Evolutionary conservation across 768 basidiomycete genomes (phyloP).

Genomic region (Russula brevipes): DNA sequence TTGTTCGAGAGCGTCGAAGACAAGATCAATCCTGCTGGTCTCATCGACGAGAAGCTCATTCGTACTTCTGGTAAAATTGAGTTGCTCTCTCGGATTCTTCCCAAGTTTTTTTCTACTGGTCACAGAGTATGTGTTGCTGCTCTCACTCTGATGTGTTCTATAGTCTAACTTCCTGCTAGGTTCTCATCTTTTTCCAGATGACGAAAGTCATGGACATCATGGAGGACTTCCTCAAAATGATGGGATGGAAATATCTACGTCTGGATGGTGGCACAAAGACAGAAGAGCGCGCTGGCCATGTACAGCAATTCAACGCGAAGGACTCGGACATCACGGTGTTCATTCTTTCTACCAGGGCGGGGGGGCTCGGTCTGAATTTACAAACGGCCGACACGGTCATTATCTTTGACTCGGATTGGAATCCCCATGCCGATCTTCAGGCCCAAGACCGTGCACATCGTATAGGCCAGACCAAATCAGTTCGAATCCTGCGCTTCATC

Average conservation of each 20-base stretch:
- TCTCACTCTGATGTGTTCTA: constrained; percentile 5
- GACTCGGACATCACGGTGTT: constrained; percentile 86
- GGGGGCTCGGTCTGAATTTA: constrained; percentile 88
- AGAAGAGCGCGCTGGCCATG: constrained; percentile 85
- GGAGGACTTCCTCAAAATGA: constrained; percentile 89
- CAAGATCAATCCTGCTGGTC: constrained; percentile 77
- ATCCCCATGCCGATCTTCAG: constrained; percentile 98
- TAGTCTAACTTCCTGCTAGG: constrained; percentile 39
- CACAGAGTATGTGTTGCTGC: constrained; percentile 60
- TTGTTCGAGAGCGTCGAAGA: constrained; percentile 94
- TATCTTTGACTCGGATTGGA: constrained; percentile 86
- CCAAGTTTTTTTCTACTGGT: constrained; percentile 88
- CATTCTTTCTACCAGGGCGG: constrained; percentile 90
- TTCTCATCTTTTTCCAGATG: constrained; percentile 99
- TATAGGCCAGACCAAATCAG: constrained; percentile 98
- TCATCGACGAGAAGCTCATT: constrained; percentile 80
- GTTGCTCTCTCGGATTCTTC: constrained; percentile 81
- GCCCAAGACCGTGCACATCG: constrained; percentile 99
- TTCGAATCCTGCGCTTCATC: constrained; percentile 93
- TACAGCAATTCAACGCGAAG: constrained; percentile 84
- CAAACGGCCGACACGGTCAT: constrained; percentile 91
- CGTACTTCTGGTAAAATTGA: constrained; percentile 93
- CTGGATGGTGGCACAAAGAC: constrained; percentile 97
- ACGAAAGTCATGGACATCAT: constrained; percentile 99
- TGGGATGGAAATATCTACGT: constrained; percentile 81